Evolutionary conservation across 371 early-diverging fungal genomes (phyloP).

Genomic region (Thermomucor indicae-seudaticae): DNA sequence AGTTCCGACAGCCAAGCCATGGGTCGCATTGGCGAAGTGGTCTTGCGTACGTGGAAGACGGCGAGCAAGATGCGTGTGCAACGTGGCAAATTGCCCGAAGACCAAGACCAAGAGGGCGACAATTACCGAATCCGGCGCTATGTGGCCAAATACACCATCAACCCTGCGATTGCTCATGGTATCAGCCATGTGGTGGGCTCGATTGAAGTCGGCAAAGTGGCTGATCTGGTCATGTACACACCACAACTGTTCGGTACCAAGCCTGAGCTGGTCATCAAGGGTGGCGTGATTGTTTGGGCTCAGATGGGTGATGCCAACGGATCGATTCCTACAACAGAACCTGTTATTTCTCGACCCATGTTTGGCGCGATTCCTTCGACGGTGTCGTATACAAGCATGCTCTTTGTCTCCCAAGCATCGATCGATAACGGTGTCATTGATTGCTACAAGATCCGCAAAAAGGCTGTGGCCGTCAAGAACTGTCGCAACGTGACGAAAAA

Average conservation of each 20-base stretch:
- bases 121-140: conserved; percentile 81
- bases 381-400: conserved; percentile 52
- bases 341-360: conserved; percentile 80
- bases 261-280: conserved; percentile 81
- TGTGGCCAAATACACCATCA: conserved; percentile 94
- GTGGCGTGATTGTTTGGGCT: conserved; percentile 78
- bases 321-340: conserved; percentile 77
- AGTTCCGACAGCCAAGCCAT: conserved; percentile 91
- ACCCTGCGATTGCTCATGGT: conserved; percentile 91
- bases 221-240: conserved; percentile 83
- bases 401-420: conserved; percentile 80
- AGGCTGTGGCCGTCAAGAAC: conserved; percentile 65
- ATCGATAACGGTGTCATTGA: conserved; percentile 51
- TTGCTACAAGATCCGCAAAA: conserved; percentile 65
- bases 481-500: conserved; percentile 74
- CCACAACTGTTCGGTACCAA: conserved; percentile 88
- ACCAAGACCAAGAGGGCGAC: conserved; percentile 52
- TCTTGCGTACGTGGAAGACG: conserved; percentile 89
- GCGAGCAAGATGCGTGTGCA: conserved; percentile 89
- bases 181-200: conserved; percentile 88
- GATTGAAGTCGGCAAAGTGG: conserved; percentile 88
- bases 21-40: conserved; percentile 93
- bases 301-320: conserved; percentile 47
- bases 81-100: conserved; percentile 63
- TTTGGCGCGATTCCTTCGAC: conserved; percentile 67